Base-by-base conservation (phyloP, 371 early-diverging fungal species). In the Mucor ambiguus region DNA sequence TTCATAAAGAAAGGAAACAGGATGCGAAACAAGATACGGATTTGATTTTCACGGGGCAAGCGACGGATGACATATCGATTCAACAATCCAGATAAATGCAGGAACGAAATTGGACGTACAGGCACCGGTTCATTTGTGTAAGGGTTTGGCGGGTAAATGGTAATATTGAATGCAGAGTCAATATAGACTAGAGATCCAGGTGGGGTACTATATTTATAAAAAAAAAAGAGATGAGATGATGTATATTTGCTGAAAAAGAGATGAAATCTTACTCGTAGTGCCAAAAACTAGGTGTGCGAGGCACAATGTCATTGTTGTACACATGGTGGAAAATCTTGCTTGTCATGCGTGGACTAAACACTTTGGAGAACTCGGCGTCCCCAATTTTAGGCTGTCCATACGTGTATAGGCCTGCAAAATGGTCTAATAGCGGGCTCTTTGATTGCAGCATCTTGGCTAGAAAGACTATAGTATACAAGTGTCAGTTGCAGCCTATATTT, bases 111-210 rank as follows among this genome's bases (percentile, higher is more conserved):
- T 8, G 78, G 73, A 28, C 87, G 78, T 24, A 85, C 81, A 9
- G 85, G 83, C 9, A 85, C 82, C 9, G 87, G 86, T 62, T 80
- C 83, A 26, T 85, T 75, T 2, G 87, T 83, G 11, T 75, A 73
- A 24, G 81, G 82, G 58, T 87, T 79, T 1, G 87, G 87, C n/a
- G 87, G 87, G 71, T 85, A 85, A 28, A 87, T 70, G 0, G 84
- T 81, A 44, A 87, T 70, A 8, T 77, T 76, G 52, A 81, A 79
- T 8, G 81, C 67, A 16, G 87, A 80, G 60, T 85, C 86, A 44
- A 87, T 83, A 68, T 81, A 87, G 18, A 87, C 87, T 24, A 87
- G 64, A 3, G 87, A 82, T 7, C 87, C 87, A 4, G 87, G 87
- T 28, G 82, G 80, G 2, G 87, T 84, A 46, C 85, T 85, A 65